These are phyloP conservation scores for Tetrahymena borealis DNA, from an alignment of 73 alveolate species.

Conservation along the genomic window DNA sequence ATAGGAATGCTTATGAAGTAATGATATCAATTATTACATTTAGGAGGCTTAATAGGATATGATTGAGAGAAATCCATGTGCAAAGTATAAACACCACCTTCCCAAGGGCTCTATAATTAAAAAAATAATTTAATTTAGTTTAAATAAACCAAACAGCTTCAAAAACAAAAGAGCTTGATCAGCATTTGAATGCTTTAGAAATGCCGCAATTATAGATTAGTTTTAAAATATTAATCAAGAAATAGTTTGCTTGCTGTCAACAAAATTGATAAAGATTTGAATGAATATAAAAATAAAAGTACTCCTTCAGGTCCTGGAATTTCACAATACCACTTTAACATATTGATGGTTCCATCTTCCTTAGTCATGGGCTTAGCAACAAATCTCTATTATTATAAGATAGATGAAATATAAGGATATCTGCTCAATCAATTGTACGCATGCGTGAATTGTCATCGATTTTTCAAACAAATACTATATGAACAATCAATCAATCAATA, in stretches of 20 bases:
- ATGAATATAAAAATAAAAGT: neutral
- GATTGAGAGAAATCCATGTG: constrained; percentile 63
- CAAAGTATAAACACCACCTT: constrained; percentile 62
- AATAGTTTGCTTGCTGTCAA: no score
- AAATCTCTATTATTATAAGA: constrained; percentile 9
- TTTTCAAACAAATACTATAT: neutral
- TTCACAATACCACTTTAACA: constrained; percentile 36
- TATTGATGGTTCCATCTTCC: constrained; percentile 38
- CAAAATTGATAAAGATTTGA: no score
- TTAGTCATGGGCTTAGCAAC: constrained; percentile 39
- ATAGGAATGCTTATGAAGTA: neutral
- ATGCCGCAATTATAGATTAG: neutral
- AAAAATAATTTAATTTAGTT: neutral
- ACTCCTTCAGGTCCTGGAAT: constrained; percentile 47
- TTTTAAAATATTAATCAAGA: no score
- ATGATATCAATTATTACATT: constrained; percentile 29
- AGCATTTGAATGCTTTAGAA: no score
- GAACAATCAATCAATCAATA: neutral
- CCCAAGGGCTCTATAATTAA: constrained; percentile 48
- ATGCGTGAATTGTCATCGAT: neutral
- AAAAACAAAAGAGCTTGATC: no score
- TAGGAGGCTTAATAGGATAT: constrained; percentile 72
- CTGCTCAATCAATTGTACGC: neutral
- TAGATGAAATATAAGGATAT: neutral
- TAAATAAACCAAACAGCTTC: neutral